phyloP scores from a whole-genome alignment of 75 land plant species.

The Pinus albicaulis region DNA sequence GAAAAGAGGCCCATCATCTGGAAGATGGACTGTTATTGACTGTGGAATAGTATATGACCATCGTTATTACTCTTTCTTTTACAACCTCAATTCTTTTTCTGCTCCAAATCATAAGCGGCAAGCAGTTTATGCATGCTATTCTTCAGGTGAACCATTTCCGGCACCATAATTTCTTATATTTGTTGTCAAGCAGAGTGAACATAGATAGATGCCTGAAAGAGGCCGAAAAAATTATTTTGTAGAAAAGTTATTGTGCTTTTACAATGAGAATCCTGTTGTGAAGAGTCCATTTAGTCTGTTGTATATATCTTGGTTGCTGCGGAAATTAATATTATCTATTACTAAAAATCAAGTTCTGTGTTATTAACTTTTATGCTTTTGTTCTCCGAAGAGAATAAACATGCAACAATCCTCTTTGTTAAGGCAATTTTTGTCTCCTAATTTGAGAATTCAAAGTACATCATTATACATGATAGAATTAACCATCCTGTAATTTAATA shows the following conservation, averaged over 20 bases:
- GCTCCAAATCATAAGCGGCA: neutral
- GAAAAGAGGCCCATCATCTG: neutral
- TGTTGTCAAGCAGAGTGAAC: neutral
- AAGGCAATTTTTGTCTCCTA: neutral
- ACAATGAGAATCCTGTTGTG: neutral
- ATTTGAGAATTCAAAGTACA: neutral
- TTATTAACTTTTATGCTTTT: neutral
- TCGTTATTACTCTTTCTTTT: neutral
- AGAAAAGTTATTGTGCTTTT: neutral
- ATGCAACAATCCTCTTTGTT: neutral
- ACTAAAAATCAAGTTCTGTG: neutral
- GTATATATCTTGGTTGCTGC: neutral
- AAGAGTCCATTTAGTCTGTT: slow-evolving; percentile 1
- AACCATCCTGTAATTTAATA: neutral
- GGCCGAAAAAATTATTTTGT: neutral
- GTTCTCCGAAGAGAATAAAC: neutral
- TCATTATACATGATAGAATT: neutral
- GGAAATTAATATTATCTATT: neutral
- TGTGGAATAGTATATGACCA: neutral
- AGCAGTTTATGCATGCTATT: slow-evolving; percentile 4
- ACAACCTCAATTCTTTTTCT: slow-evolving; percentile 2
- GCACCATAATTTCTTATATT: slow-evolving; percentile 3
- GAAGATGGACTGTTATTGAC: neutral
- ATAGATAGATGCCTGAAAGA: neutral
- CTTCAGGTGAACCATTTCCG: slow-evolving; percentile 3